phyloP scores from a whole-genome alignment of 2,329 filamentous ascomycete species.

The Gremmenia infestans region DNA sequence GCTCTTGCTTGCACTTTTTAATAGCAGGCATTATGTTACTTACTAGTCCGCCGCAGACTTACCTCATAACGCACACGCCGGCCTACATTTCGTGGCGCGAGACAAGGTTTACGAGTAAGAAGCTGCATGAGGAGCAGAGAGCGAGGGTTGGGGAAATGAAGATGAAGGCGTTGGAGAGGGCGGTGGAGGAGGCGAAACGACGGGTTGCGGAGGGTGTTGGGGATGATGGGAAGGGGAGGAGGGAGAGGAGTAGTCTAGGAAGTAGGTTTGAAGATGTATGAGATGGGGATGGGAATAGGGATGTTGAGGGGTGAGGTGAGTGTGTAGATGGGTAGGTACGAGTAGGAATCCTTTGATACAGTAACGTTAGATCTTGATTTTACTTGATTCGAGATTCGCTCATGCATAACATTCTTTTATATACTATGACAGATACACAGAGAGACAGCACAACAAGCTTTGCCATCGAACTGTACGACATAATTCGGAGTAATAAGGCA shows the following conservation, averaged over 20 bases:
- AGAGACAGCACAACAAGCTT: no score
- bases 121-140: neutral
- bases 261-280: neutral
- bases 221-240: neutral
- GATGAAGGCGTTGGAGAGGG: neutral
- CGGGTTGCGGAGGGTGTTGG: neutral
- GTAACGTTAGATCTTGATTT: no score
- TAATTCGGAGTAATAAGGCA: no score
- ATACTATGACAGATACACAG: no score
- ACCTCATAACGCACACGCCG: neutral
- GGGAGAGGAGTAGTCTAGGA: neutral
- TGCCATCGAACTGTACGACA: no score
- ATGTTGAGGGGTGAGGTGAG: neutral
- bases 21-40: no score
- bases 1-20: no score
- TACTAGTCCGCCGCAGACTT: neutral
- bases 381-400: no score
- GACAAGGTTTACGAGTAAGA: neutral
- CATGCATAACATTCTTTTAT: no score
- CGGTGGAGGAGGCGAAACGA: neutral
- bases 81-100: constrained; percentile 1
- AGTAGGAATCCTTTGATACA: no score
- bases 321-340: no score
- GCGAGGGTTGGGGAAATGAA: neutral
- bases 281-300: constrained; percentile 36